Evolutionary conservation across 495 filamentous ascomycete genomes (phyloP).

Genomic region (Daldinia concentrica): DNA sequence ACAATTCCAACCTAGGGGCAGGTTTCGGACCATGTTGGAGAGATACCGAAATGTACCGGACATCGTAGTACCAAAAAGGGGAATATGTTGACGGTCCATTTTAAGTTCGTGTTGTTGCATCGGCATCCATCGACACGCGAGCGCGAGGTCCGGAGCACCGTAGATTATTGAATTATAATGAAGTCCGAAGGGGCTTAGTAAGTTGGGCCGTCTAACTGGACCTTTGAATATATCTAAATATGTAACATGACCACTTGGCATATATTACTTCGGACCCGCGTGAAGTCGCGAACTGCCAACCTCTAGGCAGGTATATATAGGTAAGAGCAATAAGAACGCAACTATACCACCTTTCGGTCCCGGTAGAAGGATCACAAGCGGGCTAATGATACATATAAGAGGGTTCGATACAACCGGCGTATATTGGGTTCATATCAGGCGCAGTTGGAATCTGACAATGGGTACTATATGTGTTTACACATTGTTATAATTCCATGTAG

Average conservation of each 20-base stretch:
- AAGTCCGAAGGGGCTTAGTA: neutral
- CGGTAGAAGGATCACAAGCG: neutral
- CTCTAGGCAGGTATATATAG: neutral
- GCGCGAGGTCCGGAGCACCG: slow-evolving; percentile 41
- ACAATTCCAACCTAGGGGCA: neutral
- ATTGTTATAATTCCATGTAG: too few species aligned
- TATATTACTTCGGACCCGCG: neutral
- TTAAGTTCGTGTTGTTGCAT: slow-evolving; percentile 18
- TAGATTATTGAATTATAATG: slow-evolving; percentile 3
- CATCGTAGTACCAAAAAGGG: slow-evolving; percentile 41
- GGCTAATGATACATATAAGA: neutral
- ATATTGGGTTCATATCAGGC: neutral
- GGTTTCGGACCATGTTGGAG: slow-evolving; percentile 59
- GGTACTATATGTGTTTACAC: neutral
- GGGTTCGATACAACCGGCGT: slow-evolving; percentile 1
- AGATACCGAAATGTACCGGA: slow-evolving; percentile 57
- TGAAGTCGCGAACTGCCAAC: neutral
- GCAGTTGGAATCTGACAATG: neutral
- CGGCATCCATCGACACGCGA: slow-evolving; percentile 23
- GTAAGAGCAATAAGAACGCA: neutral
- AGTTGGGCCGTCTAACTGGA: neutral
- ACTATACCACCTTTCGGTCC: neutral
- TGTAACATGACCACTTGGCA: neutral
- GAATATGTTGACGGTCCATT: slow-evolving; percentile 22
- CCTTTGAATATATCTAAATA: neutral